Evolutionary conservation across 345 rosid species (phyloP), one percentile per base, ranked within the genome.

Genomic region (Corymbia maculata): DNA sequence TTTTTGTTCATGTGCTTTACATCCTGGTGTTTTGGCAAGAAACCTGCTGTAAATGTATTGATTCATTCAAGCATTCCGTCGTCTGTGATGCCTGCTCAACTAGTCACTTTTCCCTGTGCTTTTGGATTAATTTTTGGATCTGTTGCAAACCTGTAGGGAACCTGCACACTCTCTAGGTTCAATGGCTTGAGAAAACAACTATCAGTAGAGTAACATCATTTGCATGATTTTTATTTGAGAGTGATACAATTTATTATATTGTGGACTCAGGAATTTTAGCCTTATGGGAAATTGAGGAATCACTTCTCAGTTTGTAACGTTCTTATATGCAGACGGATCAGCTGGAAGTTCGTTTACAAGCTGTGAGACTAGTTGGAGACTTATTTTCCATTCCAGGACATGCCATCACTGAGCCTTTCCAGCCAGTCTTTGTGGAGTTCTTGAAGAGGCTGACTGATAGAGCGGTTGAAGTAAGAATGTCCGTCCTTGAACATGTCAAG

Each of bases 361-460:
- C 97, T 45, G 99, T 98, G 92, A 92, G 90, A 89, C 93, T 97
- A 92, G 95, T 95, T 88, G 99, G 99, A 86, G 98, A 95, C 92
- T 91, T 98, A 85, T 97, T 97, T 94, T 93, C 98, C 89, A 89
- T 96, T 92, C 94, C 98, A n/a, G 96, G 94, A 45, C 90, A 89
- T 90, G 87, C 90, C 52, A 95, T 95, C 26, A 90, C 90, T 19
- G 99, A 97, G 91, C 91, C 93, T 79, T 98, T 97, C 90, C 95
- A 92, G 92, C 97, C 99, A 61, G 91, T 98, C 85, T 97, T 98
- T 92, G 92, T 92, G 7, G 99, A 98, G 94, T 97, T 97, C 90
- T 89, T 98, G 93, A 97, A 95, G 94, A 94, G 99, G 94, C 93
- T 97, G 92, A 94, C 97, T 64, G 99, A 98, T 93, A 95, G 99